Percentiles rank a stretch among this genome's conserved stretches.
phyloP scores from a whole-genome alignment of 768 basidiomycete genomes.

The Tulasnella sp. region DNA sequence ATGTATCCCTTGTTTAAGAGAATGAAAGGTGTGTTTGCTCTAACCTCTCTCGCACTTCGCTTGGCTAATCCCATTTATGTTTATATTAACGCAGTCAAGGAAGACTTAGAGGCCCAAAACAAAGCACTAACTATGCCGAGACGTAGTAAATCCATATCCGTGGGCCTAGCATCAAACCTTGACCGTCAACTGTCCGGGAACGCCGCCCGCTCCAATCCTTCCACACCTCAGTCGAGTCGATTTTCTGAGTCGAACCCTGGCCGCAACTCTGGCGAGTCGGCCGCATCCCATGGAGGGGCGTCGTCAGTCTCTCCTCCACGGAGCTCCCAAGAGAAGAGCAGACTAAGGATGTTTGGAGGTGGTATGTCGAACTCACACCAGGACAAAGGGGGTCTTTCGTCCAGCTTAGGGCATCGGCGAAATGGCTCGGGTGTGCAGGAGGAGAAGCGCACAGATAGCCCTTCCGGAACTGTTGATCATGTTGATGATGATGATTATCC shows the following conservation, averaged over 20 bases:
- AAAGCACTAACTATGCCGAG: slow-evolving; percentile 27
- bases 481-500: slow-evolving; percentile 6
- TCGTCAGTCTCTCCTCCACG: neutral
- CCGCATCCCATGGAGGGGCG: neutral
- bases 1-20: slow-evolving; percentile 76
- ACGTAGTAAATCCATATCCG: slow-evolving; percentile 19
- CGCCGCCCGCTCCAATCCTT: slow-evolving; percentile 1
- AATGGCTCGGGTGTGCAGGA: too few relatives aligned
- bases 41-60: too few relatives aligned
- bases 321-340: slow-evolving; percentile 1
- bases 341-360: slow-evolving; percentile 4
- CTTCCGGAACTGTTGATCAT: neutral
- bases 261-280: slow-evolving; percentile 4
- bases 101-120: slow-evolving; percentile 62
- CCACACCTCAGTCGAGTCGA: slow-evolving; percentile 1
- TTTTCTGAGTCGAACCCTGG: neutral
- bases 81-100: slow-evolving; percentile 44
- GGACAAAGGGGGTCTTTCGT: too few relatives aligned
- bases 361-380: neutral
- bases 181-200: neutral
- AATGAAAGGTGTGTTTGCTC: slow-evolving; percentile 69
- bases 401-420: too few relatives aligned
- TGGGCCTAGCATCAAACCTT: slow-evolving; percentile 6
- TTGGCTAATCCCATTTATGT: too few relatives aligned
- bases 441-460: too few relatives aligned